phyloP scores from a whole-genome alignment of 108 stramenopile species.

The Aurantiochytrium sp. region DNA sequence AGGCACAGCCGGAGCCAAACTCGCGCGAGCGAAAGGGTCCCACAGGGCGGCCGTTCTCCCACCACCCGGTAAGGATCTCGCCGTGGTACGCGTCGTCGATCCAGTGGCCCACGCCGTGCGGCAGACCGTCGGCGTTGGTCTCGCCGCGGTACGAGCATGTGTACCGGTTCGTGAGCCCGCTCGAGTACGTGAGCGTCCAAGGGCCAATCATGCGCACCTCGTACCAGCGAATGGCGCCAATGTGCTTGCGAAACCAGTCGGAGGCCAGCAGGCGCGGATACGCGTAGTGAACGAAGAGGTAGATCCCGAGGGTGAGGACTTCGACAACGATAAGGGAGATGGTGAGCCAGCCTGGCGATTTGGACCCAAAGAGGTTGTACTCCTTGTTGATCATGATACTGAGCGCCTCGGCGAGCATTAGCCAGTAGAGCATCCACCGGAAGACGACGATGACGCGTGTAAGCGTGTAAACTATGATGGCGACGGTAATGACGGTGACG shows the following conservation, averaged over 20 bases:
- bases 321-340: constrained; percentile 39
- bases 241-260: constrained; percentile 39
- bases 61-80: constrained; percentile 52
- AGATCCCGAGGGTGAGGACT: constrained; percentile 34
- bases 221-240: constrained; percentile 39
- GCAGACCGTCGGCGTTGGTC: constrained; percentile 43
- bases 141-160: constrained; percentile 49
- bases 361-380: not conserved
- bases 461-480: constrained; percentile 27
- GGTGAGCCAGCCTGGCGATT: constrained; percentile 22
- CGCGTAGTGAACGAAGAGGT: constrained; percentile 36
- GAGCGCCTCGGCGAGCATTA: constrained; percentile 34
- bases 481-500: constrained; percentile 32
- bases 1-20: constrained; percentile 45
- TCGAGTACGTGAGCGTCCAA: constrained; percentile 40
- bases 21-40: constrained; percentile 50
- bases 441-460: constrained; percentile 42
- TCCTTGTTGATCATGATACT: constrained; percentile 25
- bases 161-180: constrained; percentile 28
- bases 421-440: constrained; percentile 55
- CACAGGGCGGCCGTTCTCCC: constrained; percentile 46
- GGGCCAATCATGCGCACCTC: constrained; percentile 33
- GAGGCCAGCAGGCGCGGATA: constrained; percentile 44
- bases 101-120: constrained; percentile 54
- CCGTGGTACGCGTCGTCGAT: constrained; percentile 50